Percentiles rank a stretch among this genome's conserved stretches.
Evolutionary conservation across 306 rosid species (phyloP).

Genomic region (Prunus padus): DNA sequence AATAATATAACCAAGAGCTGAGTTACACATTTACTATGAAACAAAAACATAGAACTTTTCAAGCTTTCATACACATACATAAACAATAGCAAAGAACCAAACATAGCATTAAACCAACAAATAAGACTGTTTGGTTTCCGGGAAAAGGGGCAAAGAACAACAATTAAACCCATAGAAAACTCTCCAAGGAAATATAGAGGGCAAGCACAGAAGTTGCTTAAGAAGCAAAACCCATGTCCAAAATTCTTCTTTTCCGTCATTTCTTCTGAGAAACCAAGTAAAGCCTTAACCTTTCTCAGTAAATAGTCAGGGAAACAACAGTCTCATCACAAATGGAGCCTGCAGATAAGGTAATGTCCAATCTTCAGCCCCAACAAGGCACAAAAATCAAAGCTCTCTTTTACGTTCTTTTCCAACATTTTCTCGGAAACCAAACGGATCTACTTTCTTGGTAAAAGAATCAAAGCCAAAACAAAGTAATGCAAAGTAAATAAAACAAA

Average conservation of each 20-base stretch:
- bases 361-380: neutral
- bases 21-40: neutral
- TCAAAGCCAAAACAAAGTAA: neutral
- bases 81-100: neutral
- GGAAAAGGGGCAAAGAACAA: neutral
- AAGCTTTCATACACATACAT: neutral
- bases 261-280: neutral
- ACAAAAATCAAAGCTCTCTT: neutral
- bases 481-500: neutral
- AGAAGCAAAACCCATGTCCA: neutral
- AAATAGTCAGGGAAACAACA: neutral
- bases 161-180: neutral
- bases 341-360: neutral
- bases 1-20: neutral
- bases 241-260: neutral
- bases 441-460: neutral
- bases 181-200: neutral
- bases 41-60: neutral
- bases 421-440: conserved; percentile 11
- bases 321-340: neutral
- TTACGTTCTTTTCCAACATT: neutral
- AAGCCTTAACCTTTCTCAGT: neutral
- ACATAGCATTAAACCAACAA: neutral
- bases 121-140: neutral
- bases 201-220: neutral